Evolutionary conservation across 2,329 filamentous ascomycete genomes (phyloP).

Genomic region (Colletotrichum orbiculare): DNA sequence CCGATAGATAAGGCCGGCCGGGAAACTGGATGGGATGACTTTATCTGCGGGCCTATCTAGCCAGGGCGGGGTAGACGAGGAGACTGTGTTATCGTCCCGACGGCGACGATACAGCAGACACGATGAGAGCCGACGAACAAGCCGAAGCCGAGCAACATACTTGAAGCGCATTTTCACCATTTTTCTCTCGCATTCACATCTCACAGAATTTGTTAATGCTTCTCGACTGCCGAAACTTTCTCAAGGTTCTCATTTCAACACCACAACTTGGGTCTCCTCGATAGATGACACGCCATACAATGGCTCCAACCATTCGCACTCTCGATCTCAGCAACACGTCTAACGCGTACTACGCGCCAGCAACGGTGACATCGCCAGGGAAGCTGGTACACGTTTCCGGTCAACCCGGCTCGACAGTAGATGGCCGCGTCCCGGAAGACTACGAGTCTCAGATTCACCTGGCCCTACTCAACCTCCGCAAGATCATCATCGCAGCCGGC

Average conservation of each 20-base stretch:
- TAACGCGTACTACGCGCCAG: conserved; percentile 39
- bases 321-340: conserved; percentile 38
- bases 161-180: background rate
- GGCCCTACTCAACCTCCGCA: conserved; percentile 50
- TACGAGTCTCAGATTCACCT: conserved; percentile 56
- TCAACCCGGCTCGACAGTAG: conserved; percentile 47
- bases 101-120: too few relatives aligned
- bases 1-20: background rate
- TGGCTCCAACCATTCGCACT: conserved; percentile 8
- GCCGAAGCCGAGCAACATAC: background rate
- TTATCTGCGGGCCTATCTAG: background rate
- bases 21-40: background rate
- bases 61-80: background rate
- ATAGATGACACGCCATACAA: background rate
- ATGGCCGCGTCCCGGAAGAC: conserved; percentile 47
- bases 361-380: conserved; percentile 36
- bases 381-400: conserved; percentile 47
- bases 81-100: too few relatives aligned
- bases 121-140: too few relatives aligned
- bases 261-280: too few relatives aligned
- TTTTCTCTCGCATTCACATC: background rate
- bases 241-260: background rate
- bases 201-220: background rate
- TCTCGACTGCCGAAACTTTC: background rate
- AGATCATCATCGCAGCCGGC: conserved; percentile 49